Conservation (phyloP, 2,329 filamentous ascomycete species). For the Botrytis sinoallii region DNA sequence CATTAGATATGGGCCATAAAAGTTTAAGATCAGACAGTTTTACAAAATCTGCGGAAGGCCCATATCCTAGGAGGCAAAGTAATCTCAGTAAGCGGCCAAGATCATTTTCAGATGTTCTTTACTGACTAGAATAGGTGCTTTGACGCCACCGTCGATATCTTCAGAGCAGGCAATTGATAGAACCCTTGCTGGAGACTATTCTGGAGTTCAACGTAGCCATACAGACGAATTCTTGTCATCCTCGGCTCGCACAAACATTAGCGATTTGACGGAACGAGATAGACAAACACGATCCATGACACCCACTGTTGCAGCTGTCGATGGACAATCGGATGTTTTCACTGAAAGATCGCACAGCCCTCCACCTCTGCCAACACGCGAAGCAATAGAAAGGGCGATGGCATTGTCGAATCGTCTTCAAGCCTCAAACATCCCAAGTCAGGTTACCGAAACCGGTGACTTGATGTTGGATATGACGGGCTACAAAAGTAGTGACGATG, state of each 20-base stretch:
- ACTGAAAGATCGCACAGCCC: slow-evolving; percentile 70
- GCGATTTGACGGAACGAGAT: slow-evolving; percentile 36
- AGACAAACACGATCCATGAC: slow-evolving; percentile 41
- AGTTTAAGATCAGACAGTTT: slow-evolving; percentile 44
- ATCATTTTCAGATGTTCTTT: neutral
- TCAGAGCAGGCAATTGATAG: slow-evolving; percentile 49
- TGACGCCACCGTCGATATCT: slow-evolving; percentile 54
- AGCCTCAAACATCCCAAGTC: slow-evolving; percentile 85
- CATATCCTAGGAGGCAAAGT: slow-evolving; percentile 40
- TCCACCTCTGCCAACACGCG: slow-evolving; percentile 65
- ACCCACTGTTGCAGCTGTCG: slow-evolving; percentile 38
- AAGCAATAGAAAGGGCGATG: slow-evolving; percentile 80
- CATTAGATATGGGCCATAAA: slow-evolving; percentile 47
- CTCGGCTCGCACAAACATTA: slow-evolving; percentile 42
- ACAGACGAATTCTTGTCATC: slow-evolving; percentile 55
- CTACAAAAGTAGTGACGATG: slow-evolving; percentile 91
- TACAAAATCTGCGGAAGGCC: slow-evolving; percentile 45
- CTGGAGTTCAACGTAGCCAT: slow-evolving; percentile 44
- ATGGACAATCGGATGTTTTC: slow-evolving; percentile 30
- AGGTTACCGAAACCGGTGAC: slow-evolving; percentile 89
- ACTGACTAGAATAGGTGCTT: slow-evolving; percentile 25
- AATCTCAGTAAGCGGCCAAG: slow-evolving; percentile 33
- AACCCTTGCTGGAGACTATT: slow-evolving; percentile 52
- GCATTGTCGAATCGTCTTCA: slow-evolving; percentile 83
- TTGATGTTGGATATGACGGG: slow-evolving; percentile 98